Evolutionary conservation across 257 asterid genomes (phyloP), one percentile per base, ranked within the genome.

Genomic region (Perilla frutescens): DNA sequence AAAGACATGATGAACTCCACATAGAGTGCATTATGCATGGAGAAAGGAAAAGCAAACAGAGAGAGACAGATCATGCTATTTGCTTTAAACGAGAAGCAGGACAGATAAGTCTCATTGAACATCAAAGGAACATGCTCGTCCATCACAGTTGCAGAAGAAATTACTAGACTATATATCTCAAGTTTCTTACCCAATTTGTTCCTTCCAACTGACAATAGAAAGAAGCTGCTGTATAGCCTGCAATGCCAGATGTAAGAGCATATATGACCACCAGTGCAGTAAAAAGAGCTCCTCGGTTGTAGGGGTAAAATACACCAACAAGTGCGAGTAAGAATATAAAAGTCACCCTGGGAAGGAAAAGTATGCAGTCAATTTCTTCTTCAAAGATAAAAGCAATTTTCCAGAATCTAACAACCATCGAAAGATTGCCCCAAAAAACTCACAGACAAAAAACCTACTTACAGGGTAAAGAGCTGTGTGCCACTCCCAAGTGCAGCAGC

Each of bases 151-250:
- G 66, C 26, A 70, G 9, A 40, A 14, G 57, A 61, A 67, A 61
- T 62, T 49, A 34, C 13, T 44, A 34, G 31, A 62, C 0, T 3
- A 15, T 15, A 26, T 39, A 29, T 15, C 37, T 41, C 54, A 63
- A 26, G 63, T 66, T 53, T 36, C 79, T 76, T 78, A 89, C 96
- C 96, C 96, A 89, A 40, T 89, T 87, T 49, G 89, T 59, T 81
- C 97, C 97, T 68, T 87, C 97, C 49, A 88, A 82, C 81, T 87
- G 96, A 81, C 83, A 80, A 82, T 85, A 90, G 80, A 87, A 90
- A 74, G 86, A 81, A 8, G 87, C 79, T 32, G 91, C 84, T 8
- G 87, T 85, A 62, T 85, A 90, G 62, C 96, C 96, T 1, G 91
- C 87, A 72, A 86, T 72, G 20, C 93, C 93, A 48, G 89, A 86